Base-by-base conservation (phyloP, 441 rosid species). In the Pelargonium australe region DNA sequence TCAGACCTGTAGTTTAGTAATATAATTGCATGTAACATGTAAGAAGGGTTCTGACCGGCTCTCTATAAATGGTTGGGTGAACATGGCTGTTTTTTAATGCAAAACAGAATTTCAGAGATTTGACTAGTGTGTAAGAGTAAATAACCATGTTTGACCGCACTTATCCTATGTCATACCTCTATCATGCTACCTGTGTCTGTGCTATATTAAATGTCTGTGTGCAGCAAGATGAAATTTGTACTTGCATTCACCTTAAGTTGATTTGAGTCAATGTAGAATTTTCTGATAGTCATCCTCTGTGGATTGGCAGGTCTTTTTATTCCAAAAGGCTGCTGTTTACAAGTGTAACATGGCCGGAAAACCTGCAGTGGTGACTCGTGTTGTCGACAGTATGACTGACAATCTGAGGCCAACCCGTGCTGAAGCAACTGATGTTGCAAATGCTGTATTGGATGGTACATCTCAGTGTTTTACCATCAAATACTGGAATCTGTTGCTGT, bases 361-460 rank as follows among this genome's bases (percentile, higher is more conserved):
- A 64, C 82, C 84, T 66, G 86, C 76, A 23, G 80, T 83, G 61
- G 73, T 83, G 63, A 83, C 76, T 67, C 80, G 82, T 63, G 82
- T 80, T 58, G 83, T 82, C 45, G 85, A 82, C 70, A 80, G 83
- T 75, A 80, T 82, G 86, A 80, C 86, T 41, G 84, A 80, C 74
- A 82, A 82, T 71, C 75, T 82, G 44, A 80, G 86, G 62, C 86
- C 86, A 69, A 80, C 84, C 62, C 86, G 83, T 62, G 86, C 86
- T 53, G 84, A 82, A 78, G 84, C 84, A 72, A 82, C 84, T 49
- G 86, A 82, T 80, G 84, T 80, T 70, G 86, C 86, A 66, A 78
- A 82, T 76, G 86, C 84, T 12, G 82, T 80, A 40, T 68, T 82
- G 74, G 86, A 82, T 73, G 86, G 85, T 82, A 66, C 77, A 61